Evolutionary conservation across 2,329 filamentous ascomycete species (phyloP).

Genomic region (Colletotrichum costaricense): DNA sequence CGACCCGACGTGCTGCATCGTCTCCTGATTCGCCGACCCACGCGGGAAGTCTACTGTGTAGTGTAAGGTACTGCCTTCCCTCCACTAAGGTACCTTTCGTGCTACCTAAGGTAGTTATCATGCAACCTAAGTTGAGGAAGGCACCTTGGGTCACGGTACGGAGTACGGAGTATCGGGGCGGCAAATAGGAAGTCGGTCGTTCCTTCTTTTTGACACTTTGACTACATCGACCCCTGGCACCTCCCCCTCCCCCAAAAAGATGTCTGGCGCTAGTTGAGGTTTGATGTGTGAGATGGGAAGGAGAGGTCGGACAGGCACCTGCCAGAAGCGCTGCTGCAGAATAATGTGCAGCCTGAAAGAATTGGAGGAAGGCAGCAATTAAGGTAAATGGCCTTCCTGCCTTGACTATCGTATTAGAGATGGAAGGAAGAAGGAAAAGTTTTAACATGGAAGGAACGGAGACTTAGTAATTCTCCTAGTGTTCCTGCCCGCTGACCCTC

Average conservation of each 20-base stretch:
- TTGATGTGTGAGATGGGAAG: neutral
- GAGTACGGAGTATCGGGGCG: too few species aligned
- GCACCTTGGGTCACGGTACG: neutral
- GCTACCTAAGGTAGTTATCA: neutral
- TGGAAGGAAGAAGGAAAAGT: neutral
- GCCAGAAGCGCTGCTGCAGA: neutral
- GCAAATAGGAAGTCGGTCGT: neutral
- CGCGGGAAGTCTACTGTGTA: neutral
- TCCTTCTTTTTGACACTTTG: neutral
- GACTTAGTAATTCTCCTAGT: neutral
- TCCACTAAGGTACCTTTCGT: neutral
- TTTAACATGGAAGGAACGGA: neutral
- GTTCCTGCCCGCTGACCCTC: neutral
- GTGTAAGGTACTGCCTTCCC: neutral
- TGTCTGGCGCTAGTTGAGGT: constrained; percentile 13
- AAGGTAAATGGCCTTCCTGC: too few species aligned
- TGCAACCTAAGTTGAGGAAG: neutral
- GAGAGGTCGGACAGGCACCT: neutral
- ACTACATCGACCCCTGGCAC: neutral
- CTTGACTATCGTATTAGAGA: too few species aligned
- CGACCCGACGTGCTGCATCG: constrained; percentile 6
- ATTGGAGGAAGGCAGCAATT: too few species aligned
- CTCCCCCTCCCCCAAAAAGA: neutral
- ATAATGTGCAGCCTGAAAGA: neutral
- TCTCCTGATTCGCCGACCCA: constrained; percentile 10